Base-by-base conservation (phyloP, 371 early-diverging fungal species). In the Mortierella sp. region DNA sequence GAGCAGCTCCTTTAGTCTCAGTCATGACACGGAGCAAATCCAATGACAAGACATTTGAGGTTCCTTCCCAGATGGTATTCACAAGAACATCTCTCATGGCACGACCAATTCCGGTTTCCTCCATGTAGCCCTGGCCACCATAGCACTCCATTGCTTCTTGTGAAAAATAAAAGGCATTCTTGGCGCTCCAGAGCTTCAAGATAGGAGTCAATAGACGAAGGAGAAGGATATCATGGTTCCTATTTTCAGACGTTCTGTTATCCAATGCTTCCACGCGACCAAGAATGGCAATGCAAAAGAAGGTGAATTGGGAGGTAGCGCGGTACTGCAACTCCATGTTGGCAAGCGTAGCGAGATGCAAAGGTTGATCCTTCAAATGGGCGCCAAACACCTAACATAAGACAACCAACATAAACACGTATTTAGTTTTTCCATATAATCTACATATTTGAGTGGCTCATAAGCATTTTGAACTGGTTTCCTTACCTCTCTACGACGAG, bases 81-180 rank as follows among this genome's bases (percentile, higher is more conserved):
- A 93, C 93, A 58, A 85, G 83, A 15, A 88, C 83, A 74, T 93
- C 91, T 22, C 92, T 83, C 64, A 90, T 75, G 0, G 85, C 77
- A 23, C 88, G 80, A 2, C 87, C 90, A 32, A 92, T 83, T 4
- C 90, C 89, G 4, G 85, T 83, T 49, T 91, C 91, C 73, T 93
- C 93, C 87, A 93, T 92, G 72, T 93, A 93, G 0, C 92, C 89
- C 70, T 89, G 88, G 1, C 93, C 93, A 34, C 92, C 93, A 22
- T 89, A 75, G 23, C 90, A 85, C 68, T 92, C 93, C 88, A 91
- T 87, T 13, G 86, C 84, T 66, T 90, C 91, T n/a, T 85, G 78
- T 22, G 87, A 85, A 17, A 82, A 75, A n/a, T 70, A 70, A 17
- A 87, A 82, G 1, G 86, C 85, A 12, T 83, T 83, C 64, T 90